Evolutionary conservation across 345 rosid species (phyloP).

Genomic region (Pelargonium nanum): DNA sequence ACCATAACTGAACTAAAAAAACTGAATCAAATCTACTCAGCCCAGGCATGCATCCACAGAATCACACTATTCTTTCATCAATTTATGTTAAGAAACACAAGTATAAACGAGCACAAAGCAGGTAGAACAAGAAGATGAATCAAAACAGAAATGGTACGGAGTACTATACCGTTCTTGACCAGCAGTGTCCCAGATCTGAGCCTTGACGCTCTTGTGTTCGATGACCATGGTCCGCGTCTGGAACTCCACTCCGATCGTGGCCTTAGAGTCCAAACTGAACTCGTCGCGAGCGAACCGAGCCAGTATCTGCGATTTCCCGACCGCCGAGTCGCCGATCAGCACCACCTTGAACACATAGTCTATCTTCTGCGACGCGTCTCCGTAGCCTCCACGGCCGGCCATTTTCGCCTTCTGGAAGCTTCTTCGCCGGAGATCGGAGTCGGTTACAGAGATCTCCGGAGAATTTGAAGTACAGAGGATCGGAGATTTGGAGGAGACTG

Average conservation of each 20-base stretch:
- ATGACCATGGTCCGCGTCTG: slow-evolving; percentile 27
- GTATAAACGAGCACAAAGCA: too few species aligned
- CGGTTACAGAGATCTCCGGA: background rate
- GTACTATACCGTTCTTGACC: slow-evolving; percentile 27
- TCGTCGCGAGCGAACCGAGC: slow-evolving; percentile 35
- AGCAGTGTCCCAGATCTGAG: slow-evolving; percentile 38
- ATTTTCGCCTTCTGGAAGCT: slow-evolving; percentile 2
- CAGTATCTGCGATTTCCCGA: slow-evolving; percentile 35
- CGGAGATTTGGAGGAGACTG: background rate
- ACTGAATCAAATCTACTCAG: background rate
- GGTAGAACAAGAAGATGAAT: too few species aligned
- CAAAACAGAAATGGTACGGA: background rate
- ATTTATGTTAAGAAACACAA: too few species aligned
- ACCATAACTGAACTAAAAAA: background rate
- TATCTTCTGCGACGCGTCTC: slow-evolving; percentile 32
- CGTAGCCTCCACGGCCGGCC: slow-evolving; percentile 22
- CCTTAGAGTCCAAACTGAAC: slow-evolving; percentile 37
- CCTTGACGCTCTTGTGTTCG: slow-evolving; percentile 31
- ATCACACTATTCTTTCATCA: too few species aligned
- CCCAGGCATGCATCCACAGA: background rate
- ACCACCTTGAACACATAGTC: slow-evolving; percentile 43
- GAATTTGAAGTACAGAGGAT: background rate
- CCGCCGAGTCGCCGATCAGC: slow-evolving; percentile 33
- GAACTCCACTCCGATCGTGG: slow-evolving; percentile 37
- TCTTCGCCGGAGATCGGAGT: background rate